Evolutionary conservation across 1,284 basidiomycete species (phyloP), one percentile per base, ranked within the genome.

Genomic region (Ceratobasidium sp.): DNA sequence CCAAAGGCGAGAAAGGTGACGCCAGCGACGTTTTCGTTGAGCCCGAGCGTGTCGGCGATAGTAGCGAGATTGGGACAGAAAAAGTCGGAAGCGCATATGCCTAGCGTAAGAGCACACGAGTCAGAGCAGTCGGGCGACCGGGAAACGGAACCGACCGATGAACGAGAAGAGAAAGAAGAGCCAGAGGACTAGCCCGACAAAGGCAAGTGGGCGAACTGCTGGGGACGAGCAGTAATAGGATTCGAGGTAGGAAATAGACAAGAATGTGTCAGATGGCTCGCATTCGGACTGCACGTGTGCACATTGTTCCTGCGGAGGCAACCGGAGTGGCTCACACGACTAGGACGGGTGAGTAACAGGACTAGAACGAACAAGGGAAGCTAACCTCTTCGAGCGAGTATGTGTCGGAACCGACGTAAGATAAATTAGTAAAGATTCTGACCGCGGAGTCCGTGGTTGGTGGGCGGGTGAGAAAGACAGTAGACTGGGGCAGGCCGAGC

Each of bases 1-100:
- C 96, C 96, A 82, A 97, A 95, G 0, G 96, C 96, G 29, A 98
- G 88, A 80, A 98, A 94, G 0, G 96, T 97, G 17, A 97, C 95
- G 0, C 96, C 96, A 0, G 95, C 95, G 8, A 97, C 91, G 77
- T 94, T 94, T 83, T 98, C 95, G 80, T 93, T 93, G 44, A 98
- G 84, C 0, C 95, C 93, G 1, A 98, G 88, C 7, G 94, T 85
- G 64, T 91, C 88, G 0, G 96, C 90, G 49, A 97, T 92, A 0
- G 95, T 95, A 0, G 93, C 92, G 43, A 98, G 89, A 83, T 98
- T 98, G 1, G 96, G 96, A 64, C 94, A 96, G 86, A 98, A 97
- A 85, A 97, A 98, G 84, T 98, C 96, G 51, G 94, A 93, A 9
- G 96, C 95, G 79, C 91, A 92, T 83, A 98, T 97, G 2, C 96